Evolutionary conservation across 805 yeast genomes (phyloP), one percentile per base, ranked within the genome.

Genomic region (Torulaspora maleeae): DNA sequence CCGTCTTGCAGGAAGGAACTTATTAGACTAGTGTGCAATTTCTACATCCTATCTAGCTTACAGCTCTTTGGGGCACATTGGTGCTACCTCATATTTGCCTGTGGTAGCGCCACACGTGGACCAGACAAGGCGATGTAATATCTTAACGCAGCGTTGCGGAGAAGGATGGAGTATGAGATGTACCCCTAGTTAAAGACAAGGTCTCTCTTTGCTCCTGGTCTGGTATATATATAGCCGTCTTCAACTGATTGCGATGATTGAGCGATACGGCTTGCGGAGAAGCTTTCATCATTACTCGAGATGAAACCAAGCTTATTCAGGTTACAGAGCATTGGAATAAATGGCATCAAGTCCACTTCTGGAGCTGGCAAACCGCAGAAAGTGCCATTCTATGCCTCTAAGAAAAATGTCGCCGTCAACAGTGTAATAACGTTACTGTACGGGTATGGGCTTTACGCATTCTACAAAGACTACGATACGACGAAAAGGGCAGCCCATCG

Each of bases 391-490:
- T 41, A 37, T 11, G 52, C 52, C 4, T 49, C 58, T 1, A 43
- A 38, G 36, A 34, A 44, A 9, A 53, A 50, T 28, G 35, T 52
- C 10, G 37, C 46, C 11, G 50, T 51, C 4, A 55, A 53, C 30
- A 27, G 49, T 9, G 37, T 49, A 8, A 48, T 55, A 13, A 53
- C 55, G 22, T 30, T 54, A 9, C 47, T 53, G 12, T 55, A 52
- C 39, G 59, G 58, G 9, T 38, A 49, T 20, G 57, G 57, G 10
- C 42, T 53, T 15, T 53, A 45, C 36, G 46, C 52, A 8, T 49
- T 55, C n/a, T 55, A 55, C 46, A 55, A 48, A 40, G 59, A 53
- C 36, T 49, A 53, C 32, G 46, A 34, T 29, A 47, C 41, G 8
- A 47, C 51, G 15, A 45, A 48, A 29, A 29, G 36, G 11, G 30